Evolutionary conservation across 257 asterid genomes (phyloP).

Genomic region (Euphrasia confusa): DNA sequence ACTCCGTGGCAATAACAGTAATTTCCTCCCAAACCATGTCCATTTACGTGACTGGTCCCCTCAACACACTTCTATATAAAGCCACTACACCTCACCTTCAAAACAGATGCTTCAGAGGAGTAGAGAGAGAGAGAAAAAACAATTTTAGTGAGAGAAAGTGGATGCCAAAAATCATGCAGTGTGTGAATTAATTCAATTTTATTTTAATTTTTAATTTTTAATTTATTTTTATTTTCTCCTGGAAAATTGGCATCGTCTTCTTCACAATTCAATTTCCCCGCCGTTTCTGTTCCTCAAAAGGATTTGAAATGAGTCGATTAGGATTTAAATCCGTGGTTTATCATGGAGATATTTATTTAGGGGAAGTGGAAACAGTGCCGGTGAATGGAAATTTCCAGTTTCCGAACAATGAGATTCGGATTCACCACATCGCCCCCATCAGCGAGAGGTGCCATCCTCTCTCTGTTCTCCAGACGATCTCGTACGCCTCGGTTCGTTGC

Average conservation of each 20-base stretch:
- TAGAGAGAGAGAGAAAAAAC: slow-evolving; percentile 25
- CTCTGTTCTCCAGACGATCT: slow-evolving; percentile 68
- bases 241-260: slow-evolving; percentile 1
- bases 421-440: slow-evolving; percentile 49
- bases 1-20: slow-evolving; percentile 44
- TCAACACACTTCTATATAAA: slow-evolving; percentile 43
- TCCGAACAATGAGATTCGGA: slow-evolving; percentile 87
- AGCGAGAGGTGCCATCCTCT: slow-evolving; percentile 91
- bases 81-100: slow-evolving; percentile 30
- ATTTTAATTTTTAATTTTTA: background rate
- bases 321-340: slow-evolving; percentile 82
- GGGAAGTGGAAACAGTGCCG: slow-evolving; percentile 68
- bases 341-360: slow-evolving; percentile 65
- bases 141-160: slow-evolving; percentile 31
- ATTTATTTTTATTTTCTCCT: slow-evolving; percentile 3
- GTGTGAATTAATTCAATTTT: slow-evolving; percentile 8
- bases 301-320: slow-evolving; percentile 62
- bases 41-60: slow-evolving; percentile 19
- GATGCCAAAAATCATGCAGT: slow-evolving; percentile 24
- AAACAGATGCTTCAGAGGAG: slow-evolving; percentile 52
- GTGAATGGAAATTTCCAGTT: slow-evolving; percentile 55
- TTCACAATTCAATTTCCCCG: slow-evolving; percentile 3
- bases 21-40: slow-evolving; percentile 25
- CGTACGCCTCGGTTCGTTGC: slow-evolving; percentile 62
- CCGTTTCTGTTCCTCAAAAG: background rate